These are phyloP conservation scores for Ilyonectria destructans DNA, from an alignment of 2,329 filamentous ascomycete species.

Conservation along the genomic window DNA sequence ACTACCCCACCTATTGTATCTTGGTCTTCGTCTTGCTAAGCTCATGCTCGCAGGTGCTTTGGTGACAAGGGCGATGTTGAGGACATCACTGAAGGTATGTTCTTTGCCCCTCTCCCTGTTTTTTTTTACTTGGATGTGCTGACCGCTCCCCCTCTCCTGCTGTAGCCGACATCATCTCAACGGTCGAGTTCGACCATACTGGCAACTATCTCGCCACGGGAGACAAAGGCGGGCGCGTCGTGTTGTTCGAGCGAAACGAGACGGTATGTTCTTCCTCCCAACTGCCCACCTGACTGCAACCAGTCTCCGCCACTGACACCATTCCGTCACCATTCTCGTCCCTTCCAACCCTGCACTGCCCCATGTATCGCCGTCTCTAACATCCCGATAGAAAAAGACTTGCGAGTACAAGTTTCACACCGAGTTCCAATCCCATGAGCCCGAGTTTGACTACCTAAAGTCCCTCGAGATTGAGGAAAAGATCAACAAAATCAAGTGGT, in stretches of 20 bases:
- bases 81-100: conserved; percentile 94
- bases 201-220: conserved; percentile 93
- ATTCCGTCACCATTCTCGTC: not conserved
- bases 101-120: conserved; percentile 33
- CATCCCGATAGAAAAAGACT: conserved; percentile 88
- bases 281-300: not conserved
- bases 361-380: conserved; percentile 47
- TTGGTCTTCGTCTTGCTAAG: conserved; percentile 35
- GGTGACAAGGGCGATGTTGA: conserved; percentile 99
- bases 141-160: conserved; percentile 44
- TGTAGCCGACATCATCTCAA: conserved; percentile 90
- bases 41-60: conserved; percentile 81
- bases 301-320: not conserved
- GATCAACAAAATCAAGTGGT: conserved; percentile 99
- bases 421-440: conserved; percentile 99
- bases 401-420: conserved; percentile 99
- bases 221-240: conserved; percentile 89
- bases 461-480: conserved; percentile 99
- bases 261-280: conserved; percentile 75
- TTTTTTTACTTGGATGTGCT: conserved; percentile 35
- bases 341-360: conserved; percentile 46
- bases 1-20: conserved; percentile 9
- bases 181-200: conserved; percentile 91
- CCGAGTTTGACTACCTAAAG: conserved; percentile 99
- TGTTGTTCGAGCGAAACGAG: conserved; percentile 94